phyloP scores from a whole-genome alignment of 495 filamentous ascomycete genomes.

The Penicillium waksmanii region DNA sequence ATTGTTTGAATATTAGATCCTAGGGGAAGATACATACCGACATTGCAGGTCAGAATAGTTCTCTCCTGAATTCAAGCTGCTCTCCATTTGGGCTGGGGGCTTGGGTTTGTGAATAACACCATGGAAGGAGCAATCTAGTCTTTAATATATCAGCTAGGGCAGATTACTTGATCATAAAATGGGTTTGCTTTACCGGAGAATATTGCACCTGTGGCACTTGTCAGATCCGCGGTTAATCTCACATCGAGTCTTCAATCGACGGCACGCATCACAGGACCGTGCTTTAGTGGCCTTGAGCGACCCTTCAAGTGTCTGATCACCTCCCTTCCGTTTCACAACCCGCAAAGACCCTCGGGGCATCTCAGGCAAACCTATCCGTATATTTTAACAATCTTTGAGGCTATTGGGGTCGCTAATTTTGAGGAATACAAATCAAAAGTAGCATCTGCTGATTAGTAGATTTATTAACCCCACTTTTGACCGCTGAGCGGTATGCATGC shows the following conservation, averaged over 20 bases:
- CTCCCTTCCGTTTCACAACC: neutral
- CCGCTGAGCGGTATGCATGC: neutral
- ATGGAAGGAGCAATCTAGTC: neutral
- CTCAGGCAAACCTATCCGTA: neutral
- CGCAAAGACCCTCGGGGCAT: neutral
- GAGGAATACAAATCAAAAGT: too few relatives aligned
- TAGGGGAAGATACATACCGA: neutral
- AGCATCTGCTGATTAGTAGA: too few relatives aligned
- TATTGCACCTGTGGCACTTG: constrained; percentile 3
- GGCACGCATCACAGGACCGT: neutral
- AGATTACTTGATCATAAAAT: neutral
- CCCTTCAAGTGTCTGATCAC: neutral
- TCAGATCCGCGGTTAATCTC: neutral
- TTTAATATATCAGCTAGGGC: neutral
- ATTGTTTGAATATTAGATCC: neutral
- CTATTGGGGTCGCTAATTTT: too few relatives aligned
- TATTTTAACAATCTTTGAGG: too few relatives aligned
- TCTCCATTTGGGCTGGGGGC: neutral
- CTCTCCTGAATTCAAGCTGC: neutral
- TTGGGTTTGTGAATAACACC: neutral
- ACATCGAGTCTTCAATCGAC: constrained; percentile 1
- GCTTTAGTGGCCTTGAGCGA: neutral
- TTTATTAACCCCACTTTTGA: neutral
- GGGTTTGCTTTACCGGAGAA: neutral
- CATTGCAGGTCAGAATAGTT: neutral